phyloP scores from a whole-genome alignment of 1,284 basidiomycete species.

The Puccinia coronata region DNA sequence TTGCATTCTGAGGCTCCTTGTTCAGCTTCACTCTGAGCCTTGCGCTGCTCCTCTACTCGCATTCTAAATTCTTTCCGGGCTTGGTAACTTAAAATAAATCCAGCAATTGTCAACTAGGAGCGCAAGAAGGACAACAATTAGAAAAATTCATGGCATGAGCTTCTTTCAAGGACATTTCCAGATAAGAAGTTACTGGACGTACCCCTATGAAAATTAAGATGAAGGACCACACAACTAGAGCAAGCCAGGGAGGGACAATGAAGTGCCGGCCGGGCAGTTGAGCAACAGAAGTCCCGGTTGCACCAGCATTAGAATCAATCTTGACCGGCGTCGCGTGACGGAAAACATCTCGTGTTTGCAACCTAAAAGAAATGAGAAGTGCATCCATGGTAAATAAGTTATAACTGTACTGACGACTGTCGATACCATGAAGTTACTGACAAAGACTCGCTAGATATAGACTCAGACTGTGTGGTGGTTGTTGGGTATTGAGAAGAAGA shows the following conservation, averaged over 20 bases:
- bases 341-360: not conserved
- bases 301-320: slow-evolving; percentile 12
- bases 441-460: not conserved
- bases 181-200: not conserved
- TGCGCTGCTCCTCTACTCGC: slow-evolving; percentile 36
- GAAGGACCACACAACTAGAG: not conserved
- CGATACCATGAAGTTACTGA: not conserved
- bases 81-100: slow-evolving; percentile 40
- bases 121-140: not conserved
- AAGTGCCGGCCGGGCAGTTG: slow-evolving; percentile 40
- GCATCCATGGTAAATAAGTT: not conserved
- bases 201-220: slow-evolving; percentile 35
- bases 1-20: not conserved
- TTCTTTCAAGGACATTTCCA: not conserved
- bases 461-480: not conserved
- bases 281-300: slow-evolving; percentile 3
- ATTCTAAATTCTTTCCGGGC: slow-evolving; percentile 43
- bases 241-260: slow-evolving; percentile 35
- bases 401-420: not conserved
- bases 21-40: not conserved
- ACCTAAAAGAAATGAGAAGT: not conserved
- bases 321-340: slow-evolving; percentile 7
- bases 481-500: not conserved
- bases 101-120: slow-evolving; percentile 27
- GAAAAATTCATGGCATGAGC: not conserved